phyloP scores from a whole-genome alignment of 163 green algal species.

The Volvox carteri region DNA sequence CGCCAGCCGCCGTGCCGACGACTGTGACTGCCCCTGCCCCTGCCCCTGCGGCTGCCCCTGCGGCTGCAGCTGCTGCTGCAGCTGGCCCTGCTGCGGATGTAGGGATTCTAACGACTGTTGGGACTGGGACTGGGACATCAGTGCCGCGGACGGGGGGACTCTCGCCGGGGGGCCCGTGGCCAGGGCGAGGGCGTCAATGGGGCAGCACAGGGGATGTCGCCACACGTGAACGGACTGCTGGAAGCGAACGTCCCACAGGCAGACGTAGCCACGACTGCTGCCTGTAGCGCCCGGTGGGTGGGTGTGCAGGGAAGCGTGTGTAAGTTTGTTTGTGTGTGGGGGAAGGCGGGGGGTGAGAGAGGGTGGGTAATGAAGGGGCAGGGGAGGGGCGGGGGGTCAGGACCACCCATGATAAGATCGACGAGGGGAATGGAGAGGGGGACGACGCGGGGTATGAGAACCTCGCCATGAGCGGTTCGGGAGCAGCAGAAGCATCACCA shows the following conservation, averaged over 20 bases:
- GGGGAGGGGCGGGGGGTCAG: neutral
- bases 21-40: neutral
- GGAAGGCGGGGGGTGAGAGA: too few species aligned
- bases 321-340: too few species aligned
- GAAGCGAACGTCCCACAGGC: constrained; percentile 92
- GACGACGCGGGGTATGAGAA: too few species aligned
- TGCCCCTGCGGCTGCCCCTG: neutral
- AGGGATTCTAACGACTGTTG: neutral
- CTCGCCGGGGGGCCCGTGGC: constrained; percentile 46
- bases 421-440: too few species aligned
- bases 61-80: neutral
- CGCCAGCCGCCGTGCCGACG: neutral
- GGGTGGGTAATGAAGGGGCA: neutral
- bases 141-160: constrained; percentile 29
- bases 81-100: neutral
- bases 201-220: constrained; percentile 66
- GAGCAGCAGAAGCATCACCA: too few species aligned
- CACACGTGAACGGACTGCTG: constrained; percentile 71
- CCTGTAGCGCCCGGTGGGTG: too few species aligned
- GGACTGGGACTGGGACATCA: too few species aligned
- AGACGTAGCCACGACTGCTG: constrained; percentile 76
- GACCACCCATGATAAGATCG: too few species aligned
- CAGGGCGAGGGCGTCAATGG: constrained; percentile 71
- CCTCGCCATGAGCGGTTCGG: too few species aligned
- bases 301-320: too few species aligned